Base-by-base conservation (phyloP, 129 eudicot species). In the Logfia minima region DNA sequence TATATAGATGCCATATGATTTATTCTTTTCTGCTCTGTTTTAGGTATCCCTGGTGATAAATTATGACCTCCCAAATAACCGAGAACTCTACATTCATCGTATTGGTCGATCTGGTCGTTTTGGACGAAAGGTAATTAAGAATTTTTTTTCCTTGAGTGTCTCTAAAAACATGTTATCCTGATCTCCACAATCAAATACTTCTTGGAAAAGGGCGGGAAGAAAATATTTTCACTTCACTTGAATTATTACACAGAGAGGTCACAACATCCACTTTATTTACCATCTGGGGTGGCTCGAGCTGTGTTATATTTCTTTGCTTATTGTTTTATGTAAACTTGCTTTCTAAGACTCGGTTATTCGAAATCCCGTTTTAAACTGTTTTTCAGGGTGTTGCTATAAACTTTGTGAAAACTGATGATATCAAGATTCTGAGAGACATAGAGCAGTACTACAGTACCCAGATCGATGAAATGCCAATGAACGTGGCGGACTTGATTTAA, bases 51-150 rank as follows among this genome's bases (percentile, higher is more conserved):
- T 93, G 90, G 98, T 93, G 76, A 93, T 93, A 29, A 93, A 93
- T 72, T 93, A 93, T 82, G 98, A 93, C 71, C 92, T 93, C 65
- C 98, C 98, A 26, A 93, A 93, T 75, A 93, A 90, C 84, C 86
- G 98, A 34, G 98, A 93, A 82, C 98, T 93, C 67, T 93, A 93
- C 68, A 90, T 93, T 79, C 98, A 93, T 68, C 95, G 98, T 73
- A 93, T 93, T 84, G 98, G 98, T 75, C 90, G 98, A 45, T 90
- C 98, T 59, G 98, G 98, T 67, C 98, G 98, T 75, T 93, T 93
- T 84, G 98, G 98, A 74, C 93, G 98, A 55, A 93, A 93, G 98
- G 98, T 90, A 88, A 65, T 19, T 58, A 60, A 31, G 53, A 59
- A 8, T 8, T 22, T n/a, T 68, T 68, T 34, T 68, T 4, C 1